These are phyloP conservation scores for Laetiporus sulphureus DNA, from an alignment of 1,284 basidiomycete genomes.

Conservation along the genomic window DNA sequence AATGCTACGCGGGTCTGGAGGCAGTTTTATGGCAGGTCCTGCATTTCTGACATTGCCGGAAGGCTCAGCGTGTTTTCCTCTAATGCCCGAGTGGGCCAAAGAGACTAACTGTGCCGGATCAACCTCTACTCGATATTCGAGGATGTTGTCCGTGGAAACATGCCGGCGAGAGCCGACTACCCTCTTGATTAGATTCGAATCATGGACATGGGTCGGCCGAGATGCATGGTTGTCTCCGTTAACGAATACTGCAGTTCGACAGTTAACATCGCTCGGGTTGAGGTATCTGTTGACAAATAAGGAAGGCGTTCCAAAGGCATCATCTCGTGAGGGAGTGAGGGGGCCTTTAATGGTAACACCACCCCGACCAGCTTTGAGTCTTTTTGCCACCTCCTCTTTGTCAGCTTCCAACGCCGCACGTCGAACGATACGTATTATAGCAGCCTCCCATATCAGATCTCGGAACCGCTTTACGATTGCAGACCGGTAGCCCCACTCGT, in stretches of 20 bases:
- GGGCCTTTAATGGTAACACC: conserved; percentile 17
- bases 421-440: conserved; percentile 34
- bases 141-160: conserved; percentile 34
- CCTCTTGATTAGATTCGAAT: conserved; percentile 26
- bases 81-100: conserved; percentile 32
- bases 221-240: conserved; percentile 23
- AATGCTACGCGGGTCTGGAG: conserved; percentile 25
- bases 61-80: conserved; percentile 28
- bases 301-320: conserved; percentile 30
- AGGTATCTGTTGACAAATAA: conserved; percentile 29
- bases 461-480: conserved; percentile 35
- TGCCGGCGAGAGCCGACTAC: conserved; percentile 30
- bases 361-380: conserved; percentile 13
- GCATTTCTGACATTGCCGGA: conserved; percentile 5
- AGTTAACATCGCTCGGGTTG: conserved; percentile 19
- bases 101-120: conserved; percentile 33
- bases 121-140: conserved; percentile 38
- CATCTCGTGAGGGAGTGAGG: conserved; percentile 14
- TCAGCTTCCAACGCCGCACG: conserved; percentile 36
- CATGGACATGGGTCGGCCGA: conserved; percentile 10
- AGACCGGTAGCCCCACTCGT: conserved; percentile 46
- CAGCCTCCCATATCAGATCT: conserved; percentile 33
- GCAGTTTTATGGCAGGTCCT: conserved; percentile 17
- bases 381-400: conserved; percentile 23
- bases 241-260: conserved; percentile 29